These are phyloP conservation scores for Aspergillus aculeatinus DNA, from an alignment of 2,329 filamentous ascomycete genomes.

Conservation along the genomic window DNA sequence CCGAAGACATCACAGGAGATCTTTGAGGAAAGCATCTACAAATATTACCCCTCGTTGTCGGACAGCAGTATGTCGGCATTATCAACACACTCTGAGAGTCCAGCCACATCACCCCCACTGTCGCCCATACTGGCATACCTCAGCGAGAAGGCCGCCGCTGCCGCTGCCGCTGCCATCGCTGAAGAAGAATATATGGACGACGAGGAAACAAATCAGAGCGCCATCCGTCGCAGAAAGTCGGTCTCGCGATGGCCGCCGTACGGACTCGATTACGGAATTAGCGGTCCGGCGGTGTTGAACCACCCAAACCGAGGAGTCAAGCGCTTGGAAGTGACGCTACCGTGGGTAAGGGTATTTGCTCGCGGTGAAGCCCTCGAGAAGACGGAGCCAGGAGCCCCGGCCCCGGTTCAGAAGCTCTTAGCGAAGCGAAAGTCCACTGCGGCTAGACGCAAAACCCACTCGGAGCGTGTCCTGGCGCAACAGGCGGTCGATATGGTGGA, in stretches of 20 bases:
- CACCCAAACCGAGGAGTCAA: slow-evolving; percentile 18
- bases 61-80: background rate
- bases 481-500: slow-evolving; percentile 45
- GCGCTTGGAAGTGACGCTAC: slow-evolving; percentile 32
- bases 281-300: slow-evolving; percentile 19
- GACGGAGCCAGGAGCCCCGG: no score
- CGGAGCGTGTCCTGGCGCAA: slow-evolving; percentile 32
- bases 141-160: background rate
- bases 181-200: background rate
- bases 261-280: slow-evolving; percentile 35
- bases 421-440: background rate
- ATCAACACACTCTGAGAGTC: background rate
- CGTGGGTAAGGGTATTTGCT: slow-evolving; percentile 32
- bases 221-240: slow-evolving; percentile 35
- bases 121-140: background rate
- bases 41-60: background rate
- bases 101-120: no score
- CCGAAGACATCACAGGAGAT: slow-evolving; percentile 2
- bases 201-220: background rate
- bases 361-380: background rate
- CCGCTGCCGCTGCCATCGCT: background rate
- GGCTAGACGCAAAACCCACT: background rate
- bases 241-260: slow-evolving; percentile 42
- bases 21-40: background rate
- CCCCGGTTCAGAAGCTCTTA: no score